Conservation (phyloP, 805 yeast species). For the Candida chauliodis region DNA sequence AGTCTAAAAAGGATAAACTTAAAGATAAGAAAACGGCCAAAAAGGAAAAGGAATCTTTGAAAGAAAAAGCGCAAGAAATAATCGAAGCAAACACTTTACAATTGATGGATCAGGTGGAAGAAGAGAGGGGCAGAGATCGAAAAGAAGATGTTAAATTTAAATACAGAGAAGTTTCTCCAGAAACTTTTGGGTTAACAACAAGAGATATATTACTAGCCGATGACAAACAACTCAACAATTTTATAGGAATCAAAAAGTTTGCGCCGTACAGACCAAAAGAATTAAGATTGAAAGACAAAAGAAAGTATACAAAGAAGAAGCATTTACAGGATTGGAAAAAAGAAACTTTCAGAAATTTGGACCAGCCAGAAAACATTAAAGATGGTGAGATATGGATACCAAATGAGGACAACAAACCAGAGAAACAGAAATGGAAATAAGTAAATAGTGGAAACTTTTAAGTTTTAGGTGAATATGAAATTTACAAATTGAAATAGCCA, state of each 20-base stretch:
- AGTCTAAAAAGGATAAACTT: slow-evolving; percentile 52
- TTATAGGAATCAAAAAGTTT: slow-evolving; percentile 83
- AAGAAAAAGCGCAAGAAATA: slow-evolving; percentile 68
- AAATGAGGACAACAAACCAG: slow-evolving; percentile 14
- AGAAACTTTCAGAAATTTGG: slow-evolving; percentile 65
- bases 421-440: slow-evolving; percentile 10
- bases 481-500: too few relatives aligned
- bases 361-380: slow-evolving; percentile 41
- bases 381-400: slow-evolving; percentile 39
- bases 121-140: slow-evolving; percentile 53
- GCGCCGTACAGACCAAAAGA: slow-evolving; percentile 89
- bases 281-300: slow-evolving; percentile 67
- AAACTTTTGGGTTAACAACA: slow-evolving; percentile 78
- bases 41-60: slow-evolving; percentile 58
- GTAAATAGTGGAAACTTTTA: too few relatives aligned
- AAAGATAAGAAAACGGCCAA: slow-evolving; percentile 56
- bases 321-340: slow-evolving; percentile 88
- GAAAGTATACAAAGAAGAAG: slow-evolving; percentile 73
- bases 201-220: slow-evolving; percentile 89
- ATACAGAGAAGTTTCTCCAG: slow-evolving; percentile 95
- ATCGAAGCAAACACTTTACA: slow-evolving; percentile 71
- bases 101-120: slow-evolving; percentile 66
- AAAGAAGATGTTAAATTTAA: slow-evolving; percentile 55
- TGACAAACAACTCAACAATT: slow-evolving; percentile 79
- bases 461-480: too few relatives aligned